Evolutionary conservation across 257 asterid species (phyloP).

Genomic region (Handroanthus guayacan): DNA sequence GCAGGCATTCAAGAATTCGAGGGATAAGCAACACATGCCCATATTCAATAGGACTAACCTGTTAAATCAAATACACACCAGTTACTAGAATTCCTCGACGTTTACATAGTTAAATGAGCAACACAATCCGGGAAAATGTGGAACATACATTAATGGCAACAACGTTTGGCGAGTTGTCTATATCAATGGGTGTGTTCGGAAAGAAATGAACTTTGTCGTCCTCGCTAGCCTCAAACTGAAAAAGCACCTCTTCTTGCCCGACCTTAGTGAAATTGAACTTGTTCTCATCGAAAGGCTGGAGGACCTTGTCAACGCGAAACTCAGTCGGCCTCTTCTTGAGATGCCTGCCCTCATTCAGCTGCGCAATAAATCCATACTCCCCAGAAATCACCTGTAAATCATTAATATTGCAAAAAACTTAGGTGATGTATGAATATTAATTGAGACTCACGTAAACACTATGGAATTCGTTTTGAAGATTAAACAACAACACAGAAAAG

Average conservation of each 20-base stretch:
- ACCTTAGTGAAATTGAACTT: constrained; percentile 96
- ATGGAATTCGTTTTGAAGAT: background rate
- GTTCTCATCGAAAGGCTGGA: constrained; percentile 90
- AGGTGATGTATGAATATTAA: background rate
- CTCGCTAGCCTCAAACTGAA: constrained; percentile 77
- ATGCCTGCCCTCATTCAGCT: constrained; percentile 96
- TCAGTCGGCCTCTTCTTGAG: constrained; percentile 98
- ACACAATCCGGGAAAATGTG: background rate
- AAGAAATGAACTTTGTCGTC: constrained; percentile 63
- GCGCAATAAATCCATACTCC: constrained; percentile 84
- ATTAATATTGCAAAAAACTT: background rate
- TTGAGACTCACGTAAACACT: background rate
- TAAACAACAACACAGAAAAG: background rate
- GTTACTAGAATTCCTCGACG: background rate
- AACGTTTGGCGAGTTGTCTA: constrained; percentile 68
- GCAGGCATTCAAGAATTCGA: constrained; percentile 77
- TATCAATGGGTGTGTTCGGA: constrained; percentile 69
- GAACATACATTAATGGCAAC: constrained; percentile 85
- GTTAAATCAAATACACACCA: constrained; percentile 41
- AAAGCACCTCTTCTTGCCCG: constrained; percentile 94
- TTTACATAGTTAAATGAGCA: background rate
- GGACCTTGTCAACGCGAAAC: constrained; percentile 89
- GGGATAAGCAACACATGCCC: constrained; percentile 96
- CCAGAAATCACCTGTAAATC: constrained; percentile 87
- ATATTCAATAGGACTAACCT: constrained; percentile 98